phyloP scores from a whole-genome alignment of 768 basidiomycete species.

The Floccularia luteovirens region DNA sequence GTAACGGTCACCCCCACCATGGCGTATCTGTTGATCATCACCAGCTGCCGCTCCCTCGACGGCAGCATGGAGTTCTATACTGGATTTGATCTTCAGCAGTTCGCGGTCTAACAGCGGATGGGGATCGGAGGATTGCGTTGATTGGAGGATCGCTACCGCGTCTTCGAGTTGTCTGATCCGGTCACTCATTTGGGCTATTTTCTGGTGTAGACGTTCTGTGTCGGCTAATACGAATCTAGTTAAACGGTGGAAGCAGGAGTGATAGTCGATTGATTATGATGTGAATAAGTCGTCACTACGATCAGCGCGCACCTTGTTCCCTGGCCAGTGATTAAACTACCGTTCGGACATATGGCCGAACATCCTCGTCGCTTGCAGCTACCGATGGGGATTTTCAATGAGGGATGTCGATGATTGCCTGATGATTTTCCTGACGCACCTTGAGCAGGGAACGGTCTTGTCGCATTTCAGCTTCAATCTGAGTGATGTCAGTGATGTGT shows the following conservation, averaged over 20 bases:
- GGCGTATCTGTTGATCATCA: slow-evolving; percentile 10
- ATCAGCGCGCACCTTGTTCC: slow-evolving; percentile 53
- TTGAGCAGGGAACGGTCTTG: slow-evolving; percentile 57
- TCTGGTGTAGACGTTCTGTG: slow-evolving; percentile 61
- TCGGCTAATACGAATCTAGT: slow-evolving; percentile 64
- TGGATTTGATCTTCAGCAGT: slow-evolving; percentile 57
- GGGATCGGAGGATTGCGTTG: slow-evolving; percentile 35
- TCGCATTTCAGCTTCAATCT: slow-evolving; percentile 71
- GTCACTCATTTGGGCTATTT: slow-evolving; percentile 61
- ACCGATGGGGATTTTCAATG: slow-evolving; percentile 2
- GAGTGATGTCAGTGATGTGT: neutral
- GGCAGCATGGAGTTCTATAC: slow-evolving; percentile 60
- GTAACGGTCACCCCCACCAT: too few species aligned
- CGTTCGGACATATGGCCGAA: slow-evolving; percentile 73
- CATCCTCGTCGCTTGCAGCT: slow-evolving; percentile 70
- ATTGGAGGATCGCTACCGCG: slow-evolving; percentile 50
- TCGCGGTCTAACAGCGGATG: slow-evolving; percentile 59
- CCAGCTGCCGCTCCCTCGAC: slow-evolving; percentile 36
- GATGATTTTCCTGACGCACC: slow-evolving; percentile 17
- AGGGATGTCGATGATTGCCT: neutral
- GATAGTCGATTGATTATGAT: neutral
- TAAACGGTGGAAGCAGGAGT: neutral
- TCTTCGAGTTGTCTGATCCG: slow-evolving; percentile 69
- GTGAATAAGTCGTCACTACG: slow-evolving; percentile 1
- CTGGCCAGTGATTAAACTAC: slow-evolving; percentile 69